Evolutionary conservation across 768 basidiomycete genomes (phyloP).

Genomic region (Hypholoma fasciculare): DNA sequence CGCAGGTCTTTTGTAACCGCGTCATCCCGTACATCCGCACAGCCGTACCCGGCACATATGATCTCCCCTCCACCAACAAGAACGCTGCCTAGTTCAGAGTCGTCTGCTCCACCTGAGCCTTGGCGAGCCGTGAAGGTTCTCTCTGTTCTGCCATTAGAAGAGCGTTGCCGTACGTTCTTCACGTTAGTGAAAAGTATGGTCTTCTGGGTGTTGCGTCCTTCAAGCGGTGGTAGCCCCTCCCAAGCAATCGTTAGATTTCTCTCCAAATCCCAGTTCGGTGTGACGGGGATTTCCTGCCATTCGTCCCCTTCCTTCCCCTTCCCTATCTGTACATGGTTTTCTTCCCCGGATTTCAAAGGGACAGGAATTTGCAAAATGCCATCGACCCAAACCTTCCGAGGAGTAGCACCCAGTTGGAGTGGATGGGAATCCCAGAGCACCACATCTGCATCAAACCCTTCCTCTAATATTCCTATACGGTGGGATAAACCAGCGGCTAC

Average conservation of each 20-base stretch:
- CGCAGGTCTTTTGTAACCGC: constrained; percentile 54
- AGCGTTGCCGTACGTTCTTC: constrained; percentile 43
- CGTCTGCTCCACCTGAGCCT: constrained; percentile 12
- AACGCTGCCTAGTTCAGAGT: constrained; percentile 29
- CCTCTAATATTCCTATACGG: constrained; percentile 63
- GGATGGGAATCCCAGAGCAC: constrained; percentile 81
- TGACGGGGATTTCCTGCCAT: constrained; percentile 47
- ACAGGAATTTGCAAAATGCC: constrained; percentile 71
- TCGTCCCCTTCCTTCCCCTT: constrained; percentile 43
- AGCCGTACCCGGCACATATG: constrained; percentile 45
- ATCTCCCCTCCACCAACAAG: constrained; percentile 53
- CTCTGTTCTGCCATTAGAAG: constrained; percentile 27
- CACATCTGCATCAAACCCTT: constrained; percentile 66
- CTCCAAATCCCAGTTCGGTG: constrained; percentile 68
- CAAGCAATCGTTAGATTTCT: constrained; percentile 56
- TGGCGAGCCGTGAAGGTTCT: constrained; percentile 26
- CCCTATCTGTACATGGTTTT: constrained; percentile 42
- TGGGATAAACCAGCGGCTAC: constrained; percentile 70
- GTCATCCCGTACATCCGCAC: constrained; percentile 22
- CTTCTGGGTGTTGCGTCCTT: constrained; percentile 31
- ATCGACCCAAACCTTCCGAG: constrained; percentile 80
- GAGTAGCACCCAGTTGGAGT: constrained; percentile 71
- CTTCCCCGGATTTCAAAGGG: constrained; percentile 36
- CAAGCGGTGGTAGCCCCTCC: constrained; percentile 71
- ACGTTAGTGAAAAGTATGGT: constrained; percentile 70